Conservation (phyloP, 768 basidiomycete genomes). For the Lyophyllum shimeji region DNA sequence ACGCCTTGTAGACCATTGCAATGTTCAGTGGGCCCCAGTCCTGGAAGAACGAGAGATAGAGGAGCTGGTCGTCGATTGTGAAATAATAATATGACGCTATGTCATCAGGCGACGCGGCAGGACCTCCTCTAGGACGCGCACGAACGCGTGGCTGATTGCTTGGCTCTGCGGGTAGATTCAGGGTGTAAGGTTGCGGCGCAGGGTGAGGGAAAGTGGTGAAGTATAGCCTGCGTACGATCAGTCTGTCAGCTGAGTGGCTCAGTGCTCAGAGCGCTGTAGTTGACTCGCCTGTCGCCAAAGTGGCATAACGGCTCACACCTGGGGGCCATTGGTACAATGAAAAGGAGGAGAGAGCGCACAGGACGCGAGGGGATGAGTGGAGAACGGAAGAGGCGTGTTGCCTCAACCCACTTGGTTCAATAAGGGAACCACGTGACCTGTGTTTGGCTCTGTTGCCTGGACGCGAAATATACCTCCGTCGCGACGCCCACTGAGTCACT, state of each 20-base stretch:
- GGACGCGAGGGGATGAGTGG: slow-evolving; percentile 18
- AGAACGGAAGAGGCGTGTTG: slow-evolving; percentile 24
- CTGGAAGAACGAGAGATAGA: slow-evolving; percentile 92
- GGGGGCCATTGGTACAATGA: slow-evolving; percentile 35
- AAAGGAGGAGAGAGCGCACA: slow-evolving; percentile 14
- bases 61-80: slow-evolving; percentile 88
- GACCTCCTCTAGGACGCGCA: slow-evolving; percentile 55
- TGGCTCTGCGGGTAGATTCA: slow-evolving; percentile 61
- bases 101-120: slow-evolving; percentile 69
- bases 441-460: slow-evolving; percentile 11
- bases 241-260: slow-evolving; percentile 12
- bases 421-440: slow-evolving; percentile 22
- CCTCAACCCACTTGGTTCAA: slow-evolving; percentile 15
- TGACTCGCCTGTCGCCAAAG: slow-evolving; percentile 70
- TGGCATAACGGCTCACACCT: slow-evolving; percentile 78
- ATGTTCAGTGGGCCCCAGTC: slow-evolving; percentile 94
- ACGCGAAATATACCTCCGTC: slow-evolving; percentile 10
- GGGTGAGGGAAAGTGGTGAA: slow-evolving; percentile 89
- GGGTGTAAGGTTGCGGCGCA: slow-evolving; percentile 57
- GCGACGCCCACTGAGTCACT: background rate
- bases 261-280: slow-evolving; percentile 2
- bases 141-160: slow-evolving; percentile 62
- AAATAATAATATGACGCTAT: slow-evolving; percentile 84
- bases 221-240: slow-evolving; percentile 57
- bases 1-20: slow-evolving; percentile 91